Base-by-base conservation (phyloP, 2,329 filamentous ascomycete species). In the Periconia macrospinosa region DNA sequence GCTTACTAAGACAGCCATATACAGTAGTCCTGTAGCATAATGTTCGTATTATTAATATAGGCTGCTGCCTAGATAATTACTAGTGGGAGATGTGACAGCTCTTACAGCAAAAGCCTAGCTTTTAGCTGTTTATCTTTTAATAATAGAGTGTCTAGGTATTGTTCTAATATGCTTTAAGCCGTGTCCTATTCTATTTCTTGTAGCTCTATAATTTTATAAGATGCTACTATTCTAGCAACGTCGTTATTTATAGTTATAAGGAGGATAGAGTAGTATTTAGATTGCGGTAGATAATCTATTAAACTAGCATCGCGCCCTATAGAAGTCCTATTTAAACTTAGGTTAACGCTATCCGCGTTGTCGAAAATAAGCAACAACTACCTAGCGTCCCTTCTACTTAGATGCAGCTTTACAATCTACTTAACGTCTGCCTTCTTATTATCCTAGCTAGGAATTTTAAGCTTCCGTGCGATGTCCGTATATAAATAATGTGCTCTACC, bases 401-500 rank as follows among this genome's bases (percentile, higher is more conserved):
- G 41, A 56, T 54, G 42, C 9, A 14, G 35, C 52, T 64, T 56
- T 17, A 66, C 55, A 9, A 68, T 40, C 55, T 61, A 47, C 50
- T 52, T 62, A 3, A 20, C 9, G 23, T 49, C 47, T 33, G 40
- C 47, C 19, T 50, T 37, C 2, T 46, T 19, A n/a, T 46, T 42
- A 11, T 60, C 58, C 47, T 47, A 58, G 2, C 62, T 55, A 50
- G 55, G 55, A 45, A 75, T 59, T 0, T 53, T 44, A 13, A 79
- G 63, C 58, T 67, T 61, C 41, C 58, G 64, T 1, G 63, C 10
- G 45, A 52, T 46, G 27, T 42, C 47, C 40, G 44, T 41, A 46
- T 51, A 58, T 17, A 74, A 73, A 49, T 76, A 68, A 20, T 78
- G 65, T 47, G 79, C 70, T 48, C 58, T 73, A 10, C 66, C 69